phyloP scores from a whole-genome alignment of 2,329 filamentous ascomycete genomes.

The Pestalotiopsis sp. region DNA sequence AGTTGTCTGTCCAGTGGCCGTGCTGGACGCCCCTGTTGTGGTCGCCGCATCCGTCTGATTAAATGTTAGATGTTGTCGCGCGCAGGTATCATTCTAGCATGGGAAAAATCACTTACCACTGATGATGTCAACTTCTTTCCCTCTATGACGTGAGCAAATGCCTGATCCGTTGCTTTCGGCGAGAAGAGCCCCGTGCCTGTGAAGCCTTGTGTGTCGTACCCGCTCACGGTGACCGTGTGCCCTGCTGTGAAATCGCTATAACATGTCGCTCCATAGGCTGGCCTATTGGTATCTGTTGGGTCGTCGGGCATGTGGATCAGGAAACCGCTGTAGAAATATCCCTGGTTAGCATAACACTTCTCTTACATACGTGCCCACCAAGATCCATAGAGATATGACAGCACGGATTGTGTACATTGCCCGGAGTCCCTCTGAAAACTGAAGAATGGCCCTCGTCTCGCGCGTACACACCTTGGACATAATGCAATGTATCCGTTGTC shows the following conservation, averaged over 20 bases:
- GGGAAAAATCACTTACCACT: neutral
- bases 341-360: neutral
- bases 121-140: constrained; percentile 17
- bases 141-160: constrained; percentile 24
- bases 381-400: too few relatives aligned
- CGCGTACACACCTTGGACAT: constrained; percentile 22
- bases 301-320: constrained; percentile 8
- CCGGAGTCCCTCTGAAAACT: neutral
- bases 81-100: neutral
- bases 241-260: constrained; percentile 20
- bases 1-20: neutral
- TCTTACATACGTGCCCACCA: neutral
- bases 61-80: neutral
- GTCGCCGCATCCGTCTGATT: neutral
- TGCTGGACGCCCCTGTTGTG: neutral
- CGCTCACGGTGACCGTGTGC: constrained; percentile 15
- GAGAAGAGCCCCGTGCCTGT: constrained; percentile 13
- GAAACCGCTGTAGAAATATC: neutral
- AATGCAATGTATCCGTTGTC: constrained; percentile 23
- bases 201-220: constrained; percentile 14
- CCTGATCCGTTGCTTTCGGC: constrained; percentile 16
- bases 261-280: constrained; percentile 26
- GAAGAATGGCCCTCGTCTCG: neutral
- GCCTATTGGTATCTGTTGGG: constrained; percentile 20
- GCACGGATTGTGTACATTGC: too few relatives aligned